Evolutionary conservation across 768 basidiomycete genomes (phyloP).

Genomic region (Lyophyllum shimeji): DNA sequence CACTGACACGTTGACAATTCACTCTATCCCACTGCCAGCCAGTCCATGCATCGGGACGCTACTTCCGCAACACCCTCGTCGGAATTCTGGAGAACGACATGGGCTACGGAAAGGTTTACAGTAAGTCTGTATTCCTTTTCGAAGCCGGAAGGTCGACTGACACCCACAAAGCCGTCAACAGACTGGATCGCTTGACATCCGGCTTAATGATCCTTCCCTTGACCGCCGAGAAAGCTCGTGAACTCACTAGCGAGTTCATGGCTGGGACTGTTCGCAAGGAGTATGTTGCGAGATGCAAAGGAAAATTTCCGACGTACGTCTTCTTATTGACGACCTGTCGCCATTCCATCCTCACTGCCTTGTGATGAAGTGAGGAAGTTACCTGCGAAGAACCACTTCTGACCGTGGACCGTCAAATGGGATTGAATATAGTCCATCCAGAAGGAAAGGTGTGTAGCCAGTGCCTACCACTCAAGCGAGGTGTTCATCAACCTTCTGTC

Average conservation of each 20-base stretch:
- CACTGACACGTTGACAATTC: slow-evolving; percentile 10
- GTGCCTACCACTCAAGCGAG: not conserved
- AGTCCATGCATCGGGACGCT: slow-evolving; percentile 90
- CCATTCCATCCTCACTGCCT: not conserved
- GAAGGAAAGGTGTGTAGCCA: slow-evolving; percentile 74
- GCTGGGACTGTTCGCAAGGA: slow-evolving; percentile 84
- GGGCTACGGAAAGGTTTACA: slow-evolving; percentile 77
- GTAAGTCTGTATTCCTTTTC: slow-evolving; percentile 50
- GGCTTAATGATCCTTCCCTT: slow-evolving; percentile 94
- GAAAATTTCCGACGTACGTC: slow-evolving; percentile 81
- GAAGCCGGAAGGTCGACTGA: slow-evolving; percentile 1
- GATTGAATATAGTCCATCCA: slow-evolving; percentile 92
- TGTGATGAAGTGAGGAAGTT: slow-evolving; percentile 63
- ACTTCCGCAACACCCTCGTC: slow-evolving; percentile 83
- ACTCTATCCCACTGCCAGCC: slow-evolving; percentile 58
- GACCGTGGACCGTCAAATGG: slow-evolving; percentile 95
- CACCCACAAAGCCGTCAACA: slow-evolving; percentile 75
- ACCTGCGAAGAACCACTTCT: slow-evolving; percentile 83
- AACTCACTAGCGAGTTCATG: slow-evolving; percentile 79
- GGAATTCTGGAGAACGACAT: slow-evolving; percentile 86
- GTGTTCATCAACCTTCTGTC: not conserved
- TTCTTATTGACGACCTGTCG: slow-evolving; percentile 10
- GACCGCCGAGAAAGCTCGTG: slow-evolving; percentile 62
- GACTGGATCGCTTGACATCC: slow-evolving; percentile 91
- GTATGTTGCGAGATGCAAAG: slow-evolving; percentile 86